phyloP scores from a whole-genome alignment of 1,284 basidiomycete genomes.

The Cronartium quercuum region DNA sequence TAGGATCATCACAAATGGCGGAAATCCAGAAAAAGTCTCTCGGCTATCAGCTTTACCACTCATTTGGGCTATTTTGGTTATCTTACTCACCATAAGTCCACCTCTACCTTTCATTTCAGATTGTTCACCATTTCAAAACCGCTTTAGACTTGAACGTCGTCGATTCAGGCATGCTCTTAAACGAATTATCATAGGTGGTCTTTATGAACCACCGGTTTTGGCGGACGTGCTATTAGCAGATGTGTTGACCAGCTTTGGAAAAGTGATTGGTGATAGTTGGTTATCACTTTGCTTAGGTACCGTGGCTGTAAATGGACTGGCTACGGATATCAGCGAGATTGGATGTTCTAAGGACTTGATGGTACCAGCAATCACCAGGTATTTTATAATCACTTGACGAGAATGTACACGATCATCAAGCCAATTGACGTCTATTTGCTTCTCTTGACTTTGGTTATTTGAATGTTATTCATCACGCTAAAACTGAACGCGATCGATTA shows the following conservation, averaged over 20 bases:
- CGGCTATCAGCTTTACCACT: not conserved
- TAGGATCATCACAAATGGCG: not conserved
- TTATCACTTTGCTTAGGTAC: conserved; percentile 64
- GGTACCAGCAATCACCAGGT: conserved; percentile 14
- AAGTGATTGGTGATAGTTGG: conserved; percentile 93
- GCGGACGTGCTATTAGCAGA: conserved; percentile 91
- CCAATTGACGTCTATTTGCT: no score
- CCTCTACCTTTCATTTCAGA: not conserved
- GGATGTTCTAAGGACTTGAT: conserved; percentile 8
- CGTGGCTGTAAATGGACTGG: conserved; percentile 43
- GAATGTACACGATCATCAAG: not conserved
- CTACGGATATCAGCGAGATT: not conserved
- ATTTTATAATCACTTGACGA: not conserved
- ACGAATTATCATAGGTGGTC: not conserved
- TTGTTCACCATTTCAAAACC: not conserved
- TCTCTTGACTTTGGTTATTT: no score
- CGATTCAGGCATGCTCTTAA: not conserved
- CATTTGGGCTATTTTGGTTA: not conserved
- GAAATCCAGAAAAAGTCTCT: not conserved
- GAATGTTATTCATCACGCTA: not conserved
- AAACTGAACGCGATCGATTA: not conserved
- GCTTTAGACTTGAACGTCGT: not conserved
- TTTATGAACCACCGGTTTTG: conserved; percentile 63
- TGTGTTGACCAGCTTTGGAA: conserved; percentile 90
- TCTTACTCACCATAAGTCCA: not conserved